Evolutionary conservation across 1,284 basidiomycete genomes (phyloP), one percentile per base, ranked within the genome.

Genomic region (Hemileia vastatrix): DNA sequence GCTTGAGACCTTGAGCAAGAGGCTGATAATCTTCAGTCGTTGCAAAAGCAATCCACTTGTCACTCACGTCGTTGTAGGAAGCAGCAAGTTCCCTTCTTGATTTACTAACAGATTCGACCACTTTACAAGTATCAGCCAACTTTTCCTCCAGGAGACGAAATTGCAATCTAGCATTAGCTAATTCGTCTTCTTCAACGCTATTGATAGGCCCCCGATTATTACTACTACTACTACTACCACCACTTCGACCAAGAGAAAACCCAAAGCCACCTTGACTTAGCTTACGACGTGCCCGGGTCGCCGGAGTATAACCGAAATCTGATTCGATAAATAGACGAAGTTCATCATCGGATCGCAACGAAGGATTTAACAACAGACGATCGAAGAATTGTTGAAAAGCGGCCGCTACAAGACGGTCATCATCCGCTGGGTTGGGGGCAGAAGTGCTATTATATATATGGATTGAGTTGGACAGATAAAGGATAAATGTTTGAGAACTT

Each of bases 351-450:
- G 84, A 79, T 48, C 89, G 79, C 53, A 95, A 76, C 62, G 92
- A 88, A 1, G 84, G 84, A 74, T 96, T 90, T 71, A 90, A 88
- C 76, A 87, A 91, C 43, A 96, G 83, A 55, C 92, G 80, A 5
- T 87, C 85, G 64, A 94, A 82, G 91, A 92, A 96, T 64, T 88
- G 81, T 77, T 95, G 93, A 23, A 95, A 80, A 81, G 91, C 89
- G 66, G 92, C 87, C 72, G 86, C 86, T 44, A 96, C 89, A 1
- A 96, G 81, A 33, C 93, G 82, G 76, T 96, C 92, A 76, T 96
- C 81, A 77, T 96, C 93, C 77, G 95, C 92, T 73, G 95, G 91
- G 13, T 89, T 92, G 21, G 89, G 86, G 1, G 92, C 92, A 1
- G 90, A 93, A 0, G 91, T 95, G 67, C 93, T 88, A 1, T 90